Conservation (phyloP, 352 stramenopile species). For the Globisporangium rhizosaccharum region DNA sequence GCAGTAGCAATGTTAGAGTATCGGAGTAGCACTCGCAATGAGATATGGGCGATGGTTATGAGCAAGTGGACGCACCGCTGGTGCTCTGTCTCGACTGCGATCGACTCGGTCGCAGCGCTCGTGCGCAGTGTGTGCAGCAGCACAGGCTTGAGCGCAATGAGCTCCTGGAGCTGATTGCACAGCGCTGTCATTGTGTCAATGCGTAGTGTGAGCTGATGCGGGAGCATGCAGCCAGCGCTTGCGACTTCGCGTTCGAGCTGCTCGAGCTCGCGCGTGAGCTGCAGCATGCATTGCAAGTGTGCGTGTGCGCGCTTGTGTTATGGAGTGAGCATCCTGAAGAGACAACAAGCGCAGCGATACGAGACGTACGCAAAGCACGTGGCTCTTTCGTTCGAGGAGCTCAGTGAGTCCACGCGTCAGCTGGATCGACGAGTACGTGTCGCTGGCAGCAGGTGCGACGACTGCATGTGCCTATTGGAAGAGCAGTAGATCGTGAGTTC, state of each 20-base stretch:
- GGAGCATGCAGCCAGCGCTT: constrained; percentile 18
- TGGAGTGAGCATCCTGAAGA: not conserved
- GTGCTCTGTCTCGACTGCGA: constrained; percentile 39
- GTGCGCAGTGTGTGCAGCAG: constrained; percentile 34
- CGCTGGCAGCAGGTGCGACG: constrained; percentile 2
- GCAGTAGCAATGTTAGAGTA: not conserved
- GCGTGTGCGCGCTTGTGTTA: not conserved
- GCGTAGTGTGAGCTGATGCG: constrained; percentile 23
- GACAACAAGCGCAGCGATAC: not conserved
- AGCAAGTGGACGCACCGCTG: constrained; percentile 19
- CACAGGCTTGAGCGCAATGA: constrained; percentile 33
- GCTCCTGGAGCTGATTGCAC: constrained; percentile 19
- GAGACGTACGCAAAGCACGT: constrained; percentile 15
- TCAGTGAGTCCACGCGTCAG: constrained; percentile 22
- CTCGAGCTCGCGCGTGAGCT: constrained; percentile 36
- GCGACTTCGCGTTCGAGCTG: constrained; percentile 24
- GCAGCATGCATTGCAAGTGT: not conserved
- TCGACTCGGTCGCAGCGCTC: constrained; percentile 22
- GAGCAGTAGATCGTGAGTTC: not conserved
- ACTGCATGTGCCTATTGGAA: not conserved
- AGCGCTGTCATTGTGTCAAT: constrained; percentile 17
- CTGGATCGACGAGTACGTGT: constrained; percentile 20
- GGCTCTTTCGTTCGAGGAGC: constrained; percentile 15
- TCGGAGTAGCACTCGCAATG: not conserved
- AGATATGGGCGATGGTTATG: not conserved